These are phyloP conservation scores for Phtheirospermum japonicum DNA, from an alignment of 257 asterid genomes.

Conservation along the genomic window DNA sequence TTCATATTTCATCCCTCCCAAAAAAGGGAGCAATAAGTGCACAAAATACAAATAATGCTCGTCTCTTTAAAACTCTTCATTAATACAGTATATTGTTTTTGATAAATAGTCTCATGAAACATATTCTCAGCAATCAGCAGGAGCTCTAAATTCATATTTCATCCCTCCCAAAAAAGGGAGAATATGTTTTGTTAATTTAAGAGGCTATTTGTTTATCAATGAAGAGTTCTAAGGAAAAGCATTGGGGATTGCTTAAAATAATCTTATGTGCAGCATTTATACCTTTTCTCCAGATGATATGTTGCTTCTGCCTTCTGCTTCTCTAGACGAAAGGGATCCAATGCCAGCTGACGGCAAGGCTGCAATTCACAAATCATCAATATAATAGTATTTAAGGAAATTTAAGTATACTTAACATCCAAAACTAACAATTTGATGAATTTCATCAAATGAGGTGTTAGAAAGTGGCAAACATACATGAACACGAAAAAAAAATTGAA, in stretches of 20 bases:
- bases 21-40: no score
- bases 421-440: background rate
- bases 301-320: slow-evolving; percentile 95
- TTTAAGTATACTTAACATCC: background rate
- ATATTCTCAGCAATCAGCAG: background rate
- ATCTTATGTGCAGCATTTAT: slow-evolving; percentile 24
- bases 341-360: slow-evolving; percentile 86
- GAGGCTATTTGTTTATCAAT: background rate
- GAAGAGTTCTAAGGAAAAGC: background rate
- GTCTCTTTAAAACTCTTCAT: no score
- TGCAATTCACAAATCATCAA: slow-evolving; percentile 38
- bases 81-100: no score
- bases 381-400: background rate
- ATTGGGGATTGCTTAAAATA: no score
- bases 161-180: slow-evolving; percentile 9
- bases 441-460: slow-evolving; percentile 14
- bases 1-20: no score
- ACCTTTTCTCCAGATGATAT: slow-evolving; percentile 88
- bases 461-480: background rate
- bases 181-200: background rate
- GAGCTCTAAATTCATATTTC: slow-evolving; percentile 23
- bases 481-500: background rate
- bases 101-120: no score
- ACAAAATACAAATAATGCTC: background rate
- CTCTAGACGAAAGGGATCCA: slow-evolving; percentile 97